Base-by-base conservation (phyloP, 2,329 filamentous ascomycete genomes). In the Cladophialophora bantiana region DNA sequence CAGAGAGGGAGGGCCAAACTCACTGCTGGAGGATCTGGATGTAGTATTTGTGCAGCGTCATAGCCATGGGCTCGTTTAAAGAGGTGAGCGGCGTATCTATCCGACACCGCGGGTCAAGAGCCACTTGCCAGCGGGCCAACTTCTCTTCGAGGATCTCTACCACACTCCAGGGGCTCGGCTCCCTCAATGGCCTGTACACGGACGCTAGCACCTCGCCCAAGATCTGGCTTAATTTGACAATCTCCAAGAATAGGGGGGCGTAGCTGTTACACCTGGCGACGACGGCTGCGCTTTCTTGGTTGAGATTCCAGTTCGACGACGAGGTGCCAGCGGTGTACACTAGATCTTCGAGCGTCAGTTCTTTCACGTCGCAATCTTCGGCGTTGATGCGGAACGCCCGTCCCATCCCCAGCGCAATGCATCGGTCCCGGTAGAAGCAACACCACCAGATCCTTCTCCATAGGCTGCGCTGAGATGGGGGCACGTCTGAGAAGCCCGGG, bases 391-490 rank as follows among this genome's bases (percentile, higher is more conserved):
- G 60, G 52, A 40, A 62, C 15, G 60, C 53, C 18, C 80, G 75
- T 1, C 79, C 79, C 64, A 80, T 71, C 0, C 75, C 77, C 6
- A 81, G 73, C 56, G 78, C 75, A 15, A 81, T 70, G 79, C 78
- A 81, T 7, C 77, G 73, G 69, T 82, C 80, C 34, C 80, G 76
- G 42, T 77, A 76, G 61, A 80, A 75, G 62, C 77, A 81, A 38
- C 73, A 77, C 78, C 78, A 80, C 79, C 79, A 81, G 36, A 81
- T 74, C 9, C 78, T 76, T 32, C 78, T 74, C 77, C 78, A 79
- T 10, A 80, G 63, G 59, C 61, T 52, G 70, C 71, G 62, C 74
- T 74, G 20, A 66, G 70, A 18, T 64, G 65, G 2, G 64, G 70
- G 32, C 76, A 72, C 12, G 5, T 59, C 48, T n/a, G 58, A 64